Conservation (phyloP, 2,329 filamentous ascomycete genomes). For the Cryphonectria nitschkei region DNA sequence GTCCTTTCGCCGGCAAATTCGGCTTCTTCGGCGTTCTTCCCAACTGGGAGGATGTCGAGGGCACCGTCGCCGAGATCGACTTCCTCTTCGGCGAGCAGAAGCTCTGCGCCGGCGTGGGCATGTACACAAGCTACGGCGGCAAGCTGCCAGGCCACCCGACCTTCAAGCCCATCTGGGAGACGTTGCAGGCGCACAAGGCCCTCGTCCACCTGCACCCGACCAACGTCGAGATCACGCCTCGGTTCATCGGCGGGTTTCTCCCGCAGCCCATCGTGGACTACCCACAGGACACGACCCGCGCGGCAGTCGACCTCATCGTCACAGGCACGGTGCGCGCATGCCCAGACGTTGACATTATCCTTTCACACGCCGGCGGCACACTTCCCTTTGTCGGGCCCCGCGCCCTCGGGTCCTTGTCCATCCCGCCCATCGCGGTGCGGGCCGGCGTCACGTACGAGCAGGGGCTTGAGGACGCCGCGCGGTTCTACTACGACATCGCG, state of each 20-base stretch:
- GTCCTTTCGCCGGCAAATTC: constrained; percentile 22
- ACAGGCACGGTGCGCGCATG: constrained; percentile 36
- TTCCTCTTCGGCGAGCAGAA: constrained; percentile 33
- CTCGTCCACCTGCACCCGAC: constrained; percentile 36
- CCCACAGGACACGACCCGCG: constrained; percentile 47
- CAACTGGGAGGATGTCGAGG: constrained; percentile 35
- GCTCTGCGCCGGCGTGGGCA: constrained; percentile 32
- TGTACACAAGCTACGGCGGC: constrained; percentile 34
- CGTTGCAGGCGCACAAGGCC: constrained; percentile 32
- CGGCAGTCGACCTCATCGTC: constrained; percentile 46
- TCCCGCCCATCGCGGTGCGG: constrained; percentile 22
- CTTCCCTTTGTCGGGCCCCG: constrained; percentile 44
- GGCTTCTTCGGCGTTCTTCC: constrained; percentile 36
- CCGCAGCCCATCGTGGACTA: constrained; percentile 40
- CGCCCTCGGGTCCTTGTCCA: constrained; percentile 25
- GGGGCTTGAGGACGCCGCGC: constrained; percentile 28
- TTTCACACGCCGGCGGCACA: constrained; percentile 50
- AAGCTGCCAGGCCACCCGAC: constrained; percentile 32
- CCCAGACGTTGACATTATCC: constrained; percentile 46
- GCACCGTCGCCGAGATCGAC: constrained; percentile 34
- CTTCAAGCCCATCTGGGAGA: constrained; percentile 36
- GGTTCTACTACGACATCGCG: constrained; percentile 44
- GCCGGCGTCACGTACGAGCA: constrained; percentile 22
- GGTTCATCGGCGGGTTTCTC: constrained; percentile 28
- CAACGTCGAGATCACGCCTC: constrained; percentile 22